phyloP scores from a whole-genome alignment of 2,329 filamentous ascomycete species.

The Teratosphaeria gauchensis region DNA sequence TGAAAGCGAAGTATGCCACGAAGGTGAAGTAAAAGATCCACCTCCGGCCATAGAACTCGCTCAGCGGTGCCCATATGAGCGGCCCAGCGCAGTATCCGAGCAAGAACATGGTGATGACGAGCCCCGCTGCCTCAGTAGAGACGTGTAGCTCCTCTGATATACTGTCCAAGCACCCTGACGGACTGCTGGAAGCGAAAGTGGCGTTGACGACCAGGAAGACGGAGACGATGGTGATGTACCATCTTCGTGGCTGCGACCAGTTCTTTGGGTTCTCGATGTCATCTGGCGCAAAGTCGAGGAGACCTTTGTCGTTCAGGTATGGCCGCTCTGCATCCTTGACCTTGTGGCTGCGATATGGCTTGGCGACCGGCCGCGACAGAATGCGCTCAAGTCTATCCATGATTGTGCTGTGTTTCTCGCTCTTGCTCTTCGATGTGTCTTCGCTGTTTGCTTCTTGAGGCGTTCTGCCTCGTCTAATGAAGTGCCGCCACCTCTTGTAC shows the following conservation, averaged over 20 bases:
- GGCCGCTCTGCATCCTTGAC: constrained; percentile 29
- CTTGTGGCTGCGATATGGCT: constrained; percentile 40
- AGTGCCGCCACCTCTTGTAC: neutral
- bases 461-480: neutral
- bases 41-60: constrained; percentile 54
- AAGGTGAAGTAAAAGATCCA: constrained; percentile 41
- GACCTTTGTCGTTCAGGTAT: constrained; percentile 41
- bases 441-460: neutral
- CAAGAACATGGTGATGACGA: constrained; percentile 26
- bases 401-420: neutral
- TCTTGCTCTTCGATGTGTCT: neutral
- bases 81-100: constrained; percentile 50
- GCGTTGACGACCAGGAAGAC: constrained; percentile 46
- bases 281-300: constrained; percentile 41
- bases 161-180: constrained; percentile 29
- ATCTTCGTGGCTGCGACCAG: constrained; percentile 35
- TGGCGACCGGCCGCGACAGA: constrained; percentile 43
- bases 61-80: constrained; percentile 55
- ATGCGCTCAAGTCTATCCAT: constrained; percentile 37
- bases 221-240: constrained; percentile 33
- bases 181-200: constrained; percentile 43
- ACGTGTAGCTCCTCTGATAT: constrained; percentile 40
- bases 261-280: constrained; percentile 44
- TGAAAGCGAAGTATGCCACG: constrained; percentile 35
- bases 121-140: constrained; percentile 32